A percentile compares a stretch with the other conserved stretches of the same genome.
Conservation (phyloP, 768 basidiomycete genomes). For the Suillus cothurnatus region DNA sequence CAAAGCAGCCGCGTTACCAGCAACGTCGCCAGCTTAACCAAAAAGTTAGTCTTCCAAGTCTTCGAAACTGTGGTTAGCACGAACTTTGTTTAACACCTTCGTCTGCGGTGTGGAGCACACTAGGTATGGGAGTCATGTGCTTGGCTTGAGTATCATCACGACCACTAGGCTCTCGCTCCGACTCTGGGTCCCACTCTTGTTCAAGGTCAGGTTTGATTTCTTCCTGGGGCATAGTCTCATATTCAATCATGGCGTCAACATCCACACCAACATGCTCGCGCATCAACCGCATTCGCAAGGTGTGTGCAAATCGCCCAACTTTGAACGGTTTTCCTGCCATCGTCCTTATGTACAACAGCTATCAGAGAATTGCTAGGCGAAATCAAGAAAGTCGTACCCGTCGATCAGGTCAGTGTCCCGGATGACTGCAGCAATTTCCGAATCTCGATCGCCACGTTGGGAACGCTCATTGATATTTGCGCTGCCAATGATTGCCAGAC, state of each 20-base stretch:
- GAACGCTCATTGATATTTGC: constrained; percentile 99
- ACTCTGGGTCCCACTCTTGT: constrained; percentile 75
- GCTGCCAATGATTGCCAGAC: constrained; percentile 91
- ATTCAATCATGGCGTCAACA: constrained; percentile 84
- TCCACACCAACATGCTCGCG: constrained; percentile 95
- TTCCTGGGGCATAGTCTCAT: constrained; percentile 60
- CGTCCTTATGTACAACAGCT: constrained; percentile 48
- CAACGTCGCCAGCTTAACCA: constrained; percentile 46
- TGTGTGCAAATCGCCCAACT: constrained; percentile 97
- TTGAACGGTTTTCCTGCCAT: constrained; percentile 96
- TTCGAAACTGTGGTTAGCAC: constrained; percentile 5
- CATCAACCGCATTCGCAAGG: constrained; percentile 92
- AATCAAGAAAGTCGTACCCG: constrained; percentile 48
- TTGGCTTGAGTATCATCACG: constrained; percentile 44
- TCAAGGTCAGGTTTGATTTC: constrained; percentile 52
- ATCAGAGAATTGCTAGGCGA: background rate
- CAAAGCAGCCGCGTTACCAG: constrained; percentile 40
- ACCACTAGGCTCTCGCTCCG: constrained; percentile 57
- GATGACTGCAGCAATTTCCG: constrained; percentile 90
- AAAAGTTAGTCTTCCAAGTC: constrained; percentile 9
- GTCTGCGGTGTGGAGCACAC: constrained; percentile 37
- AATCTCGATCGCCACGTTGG: constrained; percentile 94
- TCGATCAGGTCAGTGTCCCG: constrained; percentile 98
- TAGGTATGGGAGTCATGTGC: constrained; percentile 34
- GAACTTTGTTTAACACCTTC: constrained; percentile 56